Evolutionary conservation across 768 basidiomycete genomes (phyloP), one percentile per base, ranked within the genome.

Genomic region (Cystobasidium ongulense): DNA sequence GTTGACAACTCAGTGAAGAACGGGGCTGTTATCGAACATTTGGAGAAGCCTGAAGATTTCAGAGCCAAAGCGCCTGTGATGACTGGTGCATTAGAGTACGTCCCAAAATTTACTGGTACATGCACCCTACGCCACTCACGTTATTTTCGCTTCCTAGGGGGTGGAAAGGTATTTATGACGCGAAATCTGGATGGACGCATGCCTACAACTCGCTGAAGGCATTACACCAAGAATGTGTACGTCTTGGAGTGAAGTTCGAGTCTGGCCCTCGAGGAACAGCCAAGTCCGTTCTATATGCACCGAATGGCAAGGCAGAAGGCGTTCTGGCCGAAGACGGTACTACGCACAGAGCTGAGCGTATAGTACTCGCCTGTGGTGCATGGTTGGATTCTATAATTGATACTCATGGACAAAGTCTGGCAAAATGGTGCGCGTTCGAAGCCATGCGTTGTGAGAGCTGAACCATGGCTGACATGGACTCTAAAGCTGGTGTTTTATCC

Each of bases 161-260:
- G 23, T 75, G 74, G 74, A 50, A 39, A 17, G 74, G 67, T 21
- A 66, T 75, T 23, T 75, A 64, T 50, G 62, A 53, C 52, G 41
- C 67, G 0, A 63, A 64, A n/a, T 54, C 59, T 38, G 74, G 74
- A 3, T 75, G 74, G 74, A 75, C 62, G 0, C 66, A 75, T 31
- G 74, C 74, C 0, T 41, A n/a, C 7, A 46, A 71, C 27, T 23
- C 74, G 15, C 67, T 71, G 8, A 41, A 43, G 5, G 74, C 74
- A 0, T 38, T 75, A 29, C 38, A 66, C 29, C 17, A 33, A 57
- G 74, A 75, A 8, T 75, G 74, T 62, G n/a, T 25, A n/a, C 17
- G 33, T 10, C 59, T 35, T 25, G 74, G 74, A 39, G 74, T 75
- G 43, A 59, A 53, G 33, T 75, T 75, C 38, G 21, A 46, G 33